These are phyloP conservation scores for Yamagishiella unicocca DNA, from an alignment of 139 green algal species.

Conservation along the genomic window DNA sequence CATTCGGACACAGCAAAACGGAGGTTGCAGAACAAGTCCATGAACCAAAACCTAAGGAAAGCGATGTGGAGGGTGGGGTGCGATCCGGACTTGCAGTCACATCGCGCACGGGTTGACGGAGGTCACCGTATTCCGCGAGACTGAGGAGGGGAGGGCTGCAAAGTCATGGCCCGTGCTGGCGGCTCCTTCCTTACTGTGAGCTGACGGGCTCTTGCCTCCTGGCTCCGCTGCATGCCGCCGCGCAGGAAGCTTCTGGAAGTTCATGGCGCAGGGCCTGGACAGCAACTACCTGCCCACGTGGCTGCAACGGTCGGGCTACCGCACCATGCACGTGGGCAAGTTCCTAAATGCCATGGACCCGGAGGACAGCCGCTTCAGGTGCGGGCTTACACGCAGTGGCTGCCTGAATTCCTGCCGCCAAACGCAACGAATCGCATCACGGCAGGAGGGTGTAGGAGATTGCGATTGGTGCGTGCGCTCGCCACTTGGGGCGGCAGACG, in stretches of 20 bases:
- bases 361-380: constrained; percentile 9
- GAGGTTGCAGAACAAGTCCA: too few relatives aligned
- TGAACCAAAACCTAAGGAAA: not conserved
- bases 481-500: not conserved
- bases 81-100: not conserved
- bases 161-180: not conserved
- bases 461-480: too few relatives aligned
- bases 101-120: too few relatives aligned
- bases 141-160: not conserved
- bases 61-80: not conserved
- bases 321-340: constrained; percentile 32
- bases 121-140: too few relatives aligned
- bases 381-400: too few relatives aligned
- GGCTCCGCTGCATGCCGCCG: not conserved
- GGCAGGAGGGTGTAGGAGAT: too few relatives aligned
- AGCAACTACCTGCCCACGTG: constrained; percentile 3
- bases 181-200: not conserved
- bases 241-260: constrained; percentile 35
- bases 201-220: too few relatives aligned
- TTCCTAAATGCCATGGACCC: constrained; percentile 40
- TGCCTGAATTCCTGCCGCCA: too few relatives aligned
- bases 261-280: not conserved
- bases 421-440: too few relatives aligned
- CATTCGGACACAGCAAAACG: too few relatives aligned
- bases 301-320: constrained; percentile 33